Conservation (phyloP, 2,329 filamentous ascomycete genomes). For the Aspergillus glaucus region DNA sequence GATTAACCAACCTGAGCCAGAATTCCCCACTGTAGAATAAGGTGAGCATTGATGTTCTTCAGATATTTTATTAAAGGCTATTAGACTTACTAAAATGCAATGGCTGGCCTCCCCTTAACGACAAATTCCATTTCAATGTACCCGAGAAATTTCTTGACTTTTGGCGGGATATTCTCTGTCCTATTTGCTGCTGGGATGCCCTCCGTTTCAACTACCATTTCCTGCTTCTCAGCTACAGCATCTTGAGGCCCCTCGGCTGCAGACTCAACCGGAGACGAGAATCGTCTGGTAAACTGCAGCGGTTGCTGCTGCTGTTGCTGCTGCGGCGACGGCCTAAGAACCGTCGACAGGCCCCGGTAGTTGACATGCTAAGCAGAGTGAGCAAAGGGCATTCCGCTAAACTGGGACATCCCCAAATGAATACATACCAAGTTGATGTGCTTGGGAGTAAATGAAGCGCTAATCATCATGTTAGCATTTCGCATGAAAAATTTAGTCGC, state of each 20-base stretch:
- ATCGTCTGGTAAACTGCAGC: not conserved
- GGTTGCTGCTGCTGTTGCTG: not conserved
- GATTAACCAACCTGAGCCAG: conserved; percentile 11
- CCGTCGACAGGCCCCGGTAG: conserved; percentile 3
- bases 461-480: conserved; percentile 5
- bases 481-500: not conserved
- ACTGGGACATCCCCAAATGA: not conserved
- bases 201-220: not conserved
- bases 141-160: no score
- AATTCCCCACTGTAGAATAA: conserved; percentile 10
- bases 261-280: not conserved
- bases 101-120: not conserved
- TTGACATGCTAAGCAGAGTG: conserved; percentile 1
- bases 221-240: not conserved
- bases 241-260: not conserved
- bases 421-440: not conserved
- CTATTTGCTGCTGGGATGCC: no score
- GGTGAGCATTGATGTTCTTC: not conserved
- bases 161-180: no score
- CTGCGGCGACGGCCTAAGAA: not conserved
- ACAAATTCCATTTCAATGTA: not conserved
- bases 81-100: not conserved
- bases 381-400: not conserved
- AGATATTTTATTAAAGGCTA: not conserved
- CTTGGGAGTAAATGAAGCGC: conserved; percentile 6